Conservation (phyloP, 2,329 filamentous ascomycete genomes). For the Botryotinia convoluta region DNA sequence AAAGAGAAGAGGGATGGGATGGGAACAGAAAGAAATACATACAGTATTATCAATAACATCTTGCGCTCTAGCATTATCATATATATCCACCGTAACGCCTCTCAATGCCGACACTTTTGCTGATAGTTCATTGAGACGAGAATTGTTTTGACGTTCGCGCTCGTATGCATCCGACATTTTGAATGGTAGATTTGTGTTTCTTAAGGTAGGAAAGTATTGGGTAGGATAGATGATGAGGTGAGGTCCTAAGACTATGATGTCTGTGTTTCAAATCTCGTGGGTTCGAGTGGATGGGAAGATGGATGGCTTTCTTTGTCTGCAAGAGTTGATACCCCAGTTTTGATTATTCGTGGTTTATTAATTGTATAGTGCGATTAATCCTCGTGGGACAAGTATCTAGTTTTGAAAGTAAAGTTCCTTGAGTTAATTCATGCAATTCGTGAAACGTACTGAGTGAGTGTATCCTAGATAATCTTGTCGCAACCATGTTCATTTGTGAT, state of each 20-base stretch:
- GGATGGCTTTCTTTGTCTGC: constrained; percentile 12
- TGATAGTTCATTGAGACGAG: constrained; percentile 85
- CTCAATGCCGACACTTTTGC: constrained; percentile 89
- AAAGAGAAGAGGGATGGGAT: background rate
- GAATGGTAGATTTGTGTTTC: background rate
- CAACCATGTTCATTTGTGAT: background rate
- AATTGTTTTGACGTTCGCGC: constrained; percentile 88
- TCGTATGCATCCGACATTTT: constrained; percentile 75
- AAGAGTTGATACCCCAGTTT: background rate
- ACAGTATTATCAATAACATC: constrained; percentile 85
- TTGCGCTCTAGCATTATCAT: constrained; percentile 89
- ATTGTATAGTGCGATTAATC: background rate
- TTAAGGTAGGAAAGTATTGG: background rate
- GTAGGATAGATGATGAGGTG: background rate
- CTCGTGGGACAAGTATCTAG: background rate
- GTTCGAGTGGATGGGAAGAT: background rate
- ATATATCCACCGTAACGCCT: constrained; percentile 94
- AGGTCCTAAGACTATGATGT: background rate
- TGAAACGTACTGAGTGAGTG: background rate
- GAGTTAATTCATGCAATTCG: background rate
- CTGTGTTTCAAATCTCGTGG: constrained; percentile 3
- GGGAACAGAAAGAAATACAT: constrained; percentile 38
- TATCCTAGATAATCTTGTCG: background rate
- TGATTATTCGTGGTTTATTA: background rate
- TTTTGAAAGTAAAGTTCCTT: background rate